These are phyloP conservation scores for Dactylella cylindrospora DNA, from an alignment of 2,329 filamentous ascomycete species.

Conservation along the genomic window DNA sequence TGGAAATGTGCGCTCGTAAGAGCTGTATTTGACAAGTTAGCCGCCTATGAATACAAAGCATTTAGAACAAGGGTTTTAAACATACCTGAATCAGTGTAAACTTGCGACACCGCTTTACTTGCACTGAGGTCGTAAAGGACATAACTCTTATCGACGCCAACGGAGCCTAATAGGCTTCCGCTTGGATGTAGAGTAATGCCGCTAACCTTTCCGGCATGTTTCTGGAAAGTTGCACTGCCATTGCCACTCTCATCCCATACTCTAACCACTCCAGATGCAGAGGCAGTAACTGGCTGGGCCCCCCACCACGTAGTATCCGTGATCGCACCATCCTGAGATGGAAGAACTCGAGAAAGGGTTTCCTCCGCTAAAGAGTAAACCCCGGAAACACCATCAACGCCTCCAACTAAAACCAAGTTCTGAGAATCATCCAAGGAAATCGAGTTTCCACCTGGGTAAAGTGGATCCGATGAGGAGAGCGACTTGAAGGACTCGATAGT, in stretches of 20 bases:
- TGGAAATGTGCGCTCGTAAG: conserved; percentile 77
- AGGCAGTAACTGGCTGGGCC: conserved; percentile 70
- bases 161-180: conserved; percentile 78
- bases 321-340: conserved; percentile 66
- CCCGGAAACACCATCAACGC: conserved; percentile 71
- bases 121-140: conserved; percentile 78
- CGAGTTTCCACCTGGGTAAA: conserved; percentile 62
- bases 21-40: conserved; percentile 49
- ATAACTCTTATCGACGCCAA: conserved; percentile 88
- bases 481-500: conserved; percentile 65
- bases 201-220: conserved; percentile 79
- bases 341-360: conserved; percentile 69
- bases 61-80: conserved; percentile 44
- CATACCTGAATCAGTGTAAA: conserved; percentile 78
- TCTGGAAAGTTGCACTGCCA: conserved; percentile 69
- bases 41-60: neutral
- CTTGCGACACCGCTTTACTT: conserved; percentile 70
- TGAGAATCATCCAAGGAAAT: conserved; percentile 63
- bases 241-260: conserved; percentile 70
- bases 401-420: conserved; percentile 71
- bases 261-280: conserved; percentile 75
- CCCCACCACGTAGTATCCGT: conserved; percentile 67
- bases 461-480: conserved; percentile 58
- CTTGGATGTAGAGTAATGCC: conserved; percentile 79
- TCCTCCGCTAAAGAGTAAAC: conserved; percentile 77